Evolutionary conservation across 2,329 filamentous ascomycete species (phyloP), one percentile per base, ranked within the genome.

Genomic region (Chrysosporium queenslandicum): DNA sequence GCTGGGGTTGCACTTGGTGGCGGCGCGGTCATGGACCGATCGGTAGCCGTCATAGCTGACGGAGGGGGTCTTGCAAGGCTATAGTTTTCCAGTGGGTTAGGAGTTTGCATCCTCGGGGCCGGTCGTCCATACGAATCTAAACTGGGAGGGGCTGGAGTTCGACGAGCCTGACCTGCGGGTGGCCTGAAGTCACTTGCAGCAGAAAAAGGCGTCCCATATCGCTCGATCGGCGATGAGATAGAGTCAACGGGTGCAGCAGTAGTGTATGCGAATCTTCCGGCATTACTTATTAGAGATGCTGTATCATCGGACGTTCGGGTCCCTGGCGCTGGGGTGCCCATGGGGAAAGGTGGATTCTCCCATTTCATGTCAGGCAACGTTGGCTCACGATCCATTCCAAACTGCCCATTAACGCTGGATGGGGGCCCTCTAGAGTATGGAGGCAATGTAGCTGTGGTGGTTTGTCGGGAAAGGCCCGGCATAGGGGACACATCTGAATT

Each of bases 391-490:
- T 52, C 16, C 20, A 47, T 49, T 12, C 41, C 51, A 52, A 56
- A 58, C 18, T 58, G 32, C 12, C 37, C 32, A 42, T 30, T 23
- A 5, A 23, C 55, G 9, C 57, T 58, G 41, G 59, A 61, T 4
- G 79, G 82, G 50, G 70, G 75, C 16, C 79, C 78, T 50, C 77
- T 76, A 7, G 82, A 83, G 2, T 87, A 86, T 2, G 74, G 64
- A 0, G 83, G 82, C 5, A 86, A 68, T 0, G 82, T 84, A 0
- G 74, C 63, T 60, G 77, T 76, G 1, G 81, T 85, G 30, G 83
- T 80, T 55, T 74, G 78, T 55, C 81, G 76, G 52, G 73, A 74
- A 14, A 83, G 61, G 60, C 72, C 71, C n/a, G 80, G 80, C 77
- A 80, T 82, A 46, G 77, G 76, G 63, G 68, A 30, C 69, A 68